Percentiles rank a stretch among this genome's conserved stretches.
phyloP scores from a whole-genome alignment of 768 basidiomycete species.

The Trametes punicea region DNA sequence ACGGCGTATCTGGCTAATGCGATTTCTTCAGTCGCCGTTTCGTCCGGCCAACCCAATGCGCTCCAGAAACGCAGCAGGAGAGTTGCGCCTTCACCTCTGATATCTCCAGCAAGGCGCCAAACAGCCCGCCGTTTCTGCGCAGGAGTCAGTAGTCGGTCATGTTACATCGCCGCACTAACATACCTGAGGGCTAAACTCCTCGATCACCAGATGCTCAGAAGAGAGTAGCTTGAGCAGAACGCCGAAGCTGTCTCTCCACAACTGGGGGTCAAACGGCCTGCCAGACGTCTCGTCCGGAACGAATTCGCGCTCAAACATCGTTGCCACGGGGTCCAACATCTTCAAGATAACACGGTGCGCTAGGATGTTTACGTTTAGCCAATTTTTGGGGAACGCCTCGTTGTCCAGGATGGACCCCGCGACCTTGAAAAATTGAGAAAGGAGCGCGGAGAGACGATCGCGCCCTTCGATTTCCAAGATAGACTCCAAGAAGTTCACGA shows the following conservation, averaged over 20 bases:
- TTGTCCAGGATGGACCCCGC: conserved; percentile 77
- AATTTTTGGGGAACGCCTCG: conserved; percentile 84
- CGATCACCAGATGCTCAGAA: conserved; percentile 89
- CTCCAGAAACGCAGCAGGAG: conserved; percentile 83
- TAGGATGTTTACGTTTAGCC: conserved; percentile 89
- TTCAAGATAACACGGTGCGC: conserved; percentile 86
- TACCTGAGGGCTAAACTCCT: conserved; percentile 93
- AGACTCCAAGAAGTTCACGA: conserved; percentile 74
- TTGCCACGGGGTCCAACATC: conserved; percentile 79
- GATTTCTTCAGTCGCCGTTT: conserved; percentile 40
- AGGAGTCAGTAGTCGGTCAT: background rate
- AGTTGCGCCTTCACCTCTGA: conserved; percentile 86
- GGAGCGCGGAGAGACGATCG: conserved; percentile 66
- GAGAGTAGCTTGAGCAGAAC: conserved; percentile 84
- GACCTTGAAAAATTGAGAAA: conserved; percentile 80
- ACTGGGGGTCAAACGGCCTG: conserved; percentile 62
- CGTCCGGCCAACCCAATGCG: conserved; percentile 74
- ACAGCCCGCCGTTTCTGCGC: conserved; percentile 87
- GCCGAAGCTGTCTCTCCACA: conserved; percentile 81
- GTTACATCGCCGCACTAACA: conserved; percentile 3
- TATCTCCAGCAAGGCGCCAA: conserved; percentile 94
- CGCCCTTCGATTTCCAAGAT: conserved; percentile 86
- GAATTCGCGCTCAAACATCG: conserved; percentile 76
- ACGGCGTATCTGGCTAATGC: conserved; percentile 52
- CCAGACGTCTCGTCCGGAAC: conserved; percentile 66